These are phyloP conservation scores for Heracleum sosnowskyi DNA, from an alignment of 129 eudicot genomes.

Conservation along the genomic window DNA sequence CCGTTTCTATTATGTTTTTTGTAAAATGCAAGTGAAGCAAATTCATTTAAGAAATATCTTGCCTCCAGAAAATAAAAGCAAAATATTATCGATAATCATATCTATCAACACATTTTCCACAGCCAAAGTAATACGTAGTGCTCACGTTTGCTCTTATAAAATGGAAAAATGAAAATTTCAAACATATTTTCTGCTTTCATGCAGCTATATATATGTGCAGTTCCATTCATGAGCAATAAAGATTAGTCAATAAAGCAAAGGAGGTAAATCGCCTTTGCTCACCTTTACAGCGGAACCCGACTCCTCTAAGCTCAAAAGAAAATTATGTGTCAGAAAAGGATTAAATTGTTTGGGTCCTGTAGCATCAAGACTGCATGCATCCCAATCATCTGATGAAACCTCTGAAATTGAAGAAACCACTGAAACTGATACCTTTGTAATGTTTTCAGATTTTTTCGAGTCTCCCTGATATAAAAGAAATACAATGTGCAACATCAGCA, in stretches of 20 bases:
- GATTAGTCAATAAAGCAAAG: not conserved
- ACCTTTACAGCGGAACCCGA: constrained; percentile 82
- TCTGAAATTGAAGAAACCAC: constrained; percentile 77
- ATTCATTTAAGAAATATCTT: not conserved
- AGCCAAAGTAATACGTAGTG: not conserved
- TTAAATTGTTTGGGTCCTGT: constrained; percentile 59
- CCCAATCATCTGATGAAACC: constrained; percentile 74
- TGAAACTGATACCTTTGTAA: constrained; percentile 58
- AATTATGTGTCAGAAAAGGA: constrained; percentile 86
- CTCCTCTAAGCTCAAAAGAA: constrained; percentile 94
- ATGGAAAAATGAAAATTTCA: not conserved
- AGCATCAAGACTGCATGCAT: constrained; percentile 78
- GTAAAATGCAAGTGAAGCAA: not conserved
- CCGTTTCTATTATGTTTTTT: not conserved
- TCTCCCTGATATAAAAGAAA: constrained; percentile 35
- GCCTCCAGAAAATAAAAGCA: not conserved
- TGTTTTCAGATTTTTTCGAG: constrained; percentile 15
- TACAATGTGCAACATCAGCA: constrained; percentile 2
- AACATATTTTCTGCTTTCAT: not conserved
- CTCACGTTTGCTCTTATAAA: not conserved
- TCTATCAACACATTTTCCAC: not conserved
- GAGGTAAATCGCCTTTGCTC: constrained; percentile 13
- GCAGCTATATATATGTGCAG: not conserved
- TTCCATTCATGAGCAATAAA: not conserved
- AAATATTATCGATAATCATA: not conserved